These are phyloP conservation scores for Micractinium conductrix DNA, from an alignment of 139 green algal genomes.

Conservation along the genomic window DNA sequence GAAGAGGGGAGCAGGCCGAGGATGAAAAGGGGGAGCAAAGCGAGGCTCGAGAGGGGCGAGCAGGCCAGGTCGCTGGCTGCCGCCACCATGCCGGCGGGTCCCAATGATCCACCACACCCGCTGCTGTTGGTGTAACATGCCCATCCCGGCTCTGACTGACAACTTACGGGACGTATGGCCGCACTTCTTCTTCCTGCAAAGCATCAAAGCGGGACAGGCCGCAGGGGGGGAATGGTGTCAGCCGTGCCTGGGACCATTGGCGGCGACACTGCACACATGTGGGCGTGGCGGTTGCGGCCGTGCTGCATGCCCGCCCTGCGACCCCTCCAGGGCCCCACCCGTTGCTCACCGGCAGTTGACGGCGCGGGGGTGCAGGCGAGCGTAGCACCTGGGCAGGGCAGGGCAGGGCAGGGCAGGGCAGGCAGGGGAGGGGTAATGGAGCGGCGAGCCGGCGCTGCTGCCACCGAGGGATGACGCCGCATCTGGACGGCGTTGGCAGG, in stretches of 20 bases:
- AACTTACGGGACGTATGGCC: constrained; percentile 79
- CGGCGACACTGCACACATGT: not conserved
- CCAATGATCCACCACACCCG: not conserved
- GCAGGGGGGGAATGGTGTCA: not conserved
- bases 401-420: not conserved
- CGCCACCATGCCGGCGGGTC: not conserved
- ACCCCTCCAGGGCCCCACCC: not conserved
- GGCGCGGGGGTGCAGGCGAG: constrained; percentile 96
- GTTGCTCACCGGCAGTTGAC: constrained; percentile 91
- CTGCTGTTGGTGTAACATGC: no score
- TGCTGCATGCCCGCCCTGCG: not conserved
- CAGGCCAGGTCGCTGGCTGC: not conserved
- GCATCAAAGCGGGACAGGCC: constrained; percentile 23
- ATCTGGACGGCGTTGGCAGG: no score
- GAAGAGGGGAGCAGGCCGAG: not conserved
- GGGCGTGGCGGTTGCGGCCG: not conserved
- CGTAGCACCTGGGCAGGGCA: constrained; percentile 91
- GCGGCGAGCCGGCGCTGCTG: no score
- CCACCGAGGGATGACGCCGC: no score
- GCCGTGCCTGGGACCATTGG: no score
- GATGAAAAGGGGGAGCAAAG: not conserved
- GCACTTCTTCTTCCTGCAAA: constrained; percentile 84
- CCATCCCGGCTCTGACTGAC: no score
- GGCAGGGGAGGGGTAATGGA: not conserved
- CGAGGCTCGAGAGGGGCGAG: not conserved